Base-by-base conservation (phyloP, 306 rosid genomes). In the Vachellia collinsii region DNA sequence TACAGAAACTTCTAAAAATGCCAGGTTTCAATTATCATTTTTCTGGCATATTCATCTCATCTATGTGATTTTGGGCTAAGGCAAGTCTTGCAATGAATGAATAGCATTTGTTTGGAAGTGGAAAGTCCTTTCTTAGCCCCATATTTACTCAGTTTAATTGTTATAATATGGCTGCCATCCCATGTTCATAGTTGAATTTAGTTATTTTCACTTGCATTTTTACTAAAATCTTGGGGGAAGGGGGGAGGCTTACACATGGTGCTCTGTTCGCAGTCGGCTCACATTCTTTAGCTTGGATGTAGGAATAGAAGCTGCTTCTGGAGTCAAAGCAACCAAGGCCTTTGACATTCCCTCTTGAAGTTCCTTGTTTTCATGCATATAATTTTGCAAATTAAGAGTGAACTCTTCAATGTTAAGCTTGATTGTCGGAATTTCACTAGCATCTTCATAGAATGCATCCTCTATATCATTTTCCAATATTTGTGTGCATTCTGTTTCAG, bases 331-430 rank as follows among this genome's bases (percentile, higher is more conserved):
- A 74, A 96, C 93, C 82, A 93, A 85, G 63, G 99, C 99, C 81
- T 89, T 92, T 17, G 98, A 96, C 98, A 96, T 80, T 66, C 92
- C 94, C 51, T 89, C 92, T 90, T 92, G 98, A 80, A 93, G 94
- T 79, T 92, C 97, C 97, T 90, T 92, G 80, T 89, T 95, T 65
- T 78, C 66, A 86, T 92, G 97, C 94, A 93, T 92, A 84, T 89
- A 93, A 79, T 84, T 92, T 75, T 92, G 98, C 74, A 96, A 83
- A 75, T 89, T 96, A 87, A 84, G 87, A 72, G 94, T 86, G 89
- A 96, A 96, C 82, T 90, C 92, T 70, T 92, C 92, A 22, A 93
- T 84, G 86, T 96, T 65, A 51, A 96, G 97, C 65, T 88, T 86
- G 79, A 96, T 96, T 34, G 89, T 91, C 12, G 99, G 99, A 84